These are phyloP conservation scores for Penicillium sp. DNA, from an alignment of 2,329 filamentous ascomycete genomes.

Conservation along the genomic window DNA sequence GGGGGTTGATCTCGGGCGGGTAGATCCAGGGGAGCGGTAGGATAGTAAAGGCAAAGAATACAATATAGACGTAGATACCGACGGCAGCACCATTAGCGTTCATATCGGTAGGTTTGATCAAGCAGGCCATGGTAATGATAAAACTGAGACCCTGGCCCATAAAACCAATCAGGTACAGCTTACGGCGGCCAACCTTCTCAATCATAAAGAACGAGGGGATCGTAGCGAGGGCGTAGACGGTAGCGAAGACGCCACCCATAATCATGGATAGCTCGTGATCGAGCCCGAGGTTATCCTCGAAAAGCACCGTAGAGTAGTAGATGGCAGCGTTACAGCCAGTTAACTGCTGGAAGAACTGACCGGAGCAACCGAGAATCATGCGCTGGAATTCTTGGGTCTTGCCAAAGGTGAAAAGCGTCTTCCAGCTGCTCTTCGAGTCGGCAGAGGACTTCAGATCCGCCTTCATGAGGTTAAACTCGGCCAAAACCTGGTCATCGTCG, in stretches of 20 bases:
- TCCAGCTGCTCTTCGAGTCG: not conserved
- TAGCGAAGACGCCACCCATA: conserved; percentile 1
- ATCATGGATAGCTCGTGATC: not conserved
- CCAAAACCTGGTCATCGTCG: conserved; percentile 40
- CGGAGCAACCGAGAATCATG: not conserved
- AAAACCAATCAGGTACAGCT: conserved; percentile 62
- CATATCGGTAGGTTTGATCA: not conserved
- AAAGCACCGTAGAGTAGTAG: not conserved
- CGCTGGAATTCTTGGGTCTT: not conserved
- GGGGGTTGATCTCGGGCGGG: not conserved
- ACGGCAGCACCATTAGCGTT: not conserved
- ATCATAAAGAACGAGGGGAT: conserved; percentile 6
- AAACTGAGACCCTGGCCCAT: conserved; percentile 27
- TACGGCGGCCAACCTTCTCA: conserved; percentile 9
- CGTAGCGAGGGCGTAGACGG: conserved; percentile 8
- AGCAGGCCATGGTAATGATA: not conserved
- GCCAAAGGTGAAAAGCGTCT: not conserved
- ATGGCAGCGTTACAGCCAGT: conserved; percentile 1
- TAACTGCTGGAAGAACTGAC: not conserved
- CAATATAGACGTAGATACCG: not conserved
- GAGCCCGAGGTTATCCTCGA: not conserved
- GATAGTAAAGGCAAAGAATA: not conserved
- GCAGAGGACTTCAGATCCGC: conserved; percentile 45
- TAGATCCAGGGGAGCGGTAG: not conserved
- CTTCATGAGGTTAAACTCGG: conserved; percentile 46